A percentile compares a stretch with the other conserved stretches of the same genome.
Conservation (phyloP, 495 filamentous ascomycete species). For the Hyaloscypha bicolor region DNA sequence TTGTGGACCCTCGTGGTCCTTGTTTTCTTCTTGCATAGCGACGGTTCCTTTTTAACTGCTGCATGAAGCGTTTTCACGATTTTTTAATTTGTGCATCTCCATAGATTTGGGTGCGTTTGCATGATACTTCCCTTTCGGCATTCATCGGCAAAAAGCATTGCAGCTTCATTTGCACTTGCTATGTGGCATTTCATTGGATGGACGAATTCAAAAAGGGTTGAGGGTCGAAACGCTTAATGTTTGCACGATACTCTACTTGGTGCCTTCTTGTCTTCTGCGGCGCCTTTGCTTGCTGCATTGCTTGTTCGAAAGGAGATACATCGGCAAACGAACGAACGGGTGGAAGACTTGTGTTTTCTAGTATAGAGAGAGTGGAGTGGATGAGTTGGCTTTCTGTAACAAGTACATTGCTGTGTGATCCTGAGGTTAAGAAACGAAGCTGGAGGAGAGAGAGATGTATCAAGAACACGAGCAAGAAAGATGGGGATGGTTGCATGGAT, state of each 20-base stretch:
- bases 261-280: not conserved
- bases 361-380: not conserved
- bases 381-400: conserved; percentile 6
- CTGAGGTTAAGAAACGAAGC: not conserved
- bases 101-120: conserved; percentile 21
- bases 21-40: conserved; percentile 33
- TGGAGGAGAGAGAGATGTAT: not conserved
- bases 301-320: not conserved
- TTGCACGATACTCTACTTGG: conserved; percentile 23
- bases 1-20: conserved; percentile 8
- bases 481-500: not conserved
- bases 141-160: conserved; percentile 16
- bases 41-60: conserved; percentile 25
- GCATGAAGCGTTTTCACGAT: conserved; percentile 23
- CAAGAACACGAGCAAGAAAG: not conserved
- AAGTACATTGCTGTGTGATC: conserved; percentile 4
- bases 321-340: not conserved
- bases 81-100: conserved; percentile 17
- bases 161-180: conserved; percentile 8
- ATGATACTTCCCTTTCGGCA: conserved; percentile 13
- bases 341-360: conserved; percentile 5
- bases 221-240: conserved; percentile 23
- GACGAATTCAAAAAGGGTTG: conserved; percentile 1
- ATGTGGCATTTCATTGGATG: conserved; percentile 9
- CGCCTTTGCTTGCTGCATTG: conserved; percentile 7